A percentile compares a stretch with the other conserved stretches of the same genome.
These are phyloP conservation scores for Cyanodermella asteris DNA, from an alignment of 2,329 filamentous ascomycete species.

Conservation along the genomic window DNA sequence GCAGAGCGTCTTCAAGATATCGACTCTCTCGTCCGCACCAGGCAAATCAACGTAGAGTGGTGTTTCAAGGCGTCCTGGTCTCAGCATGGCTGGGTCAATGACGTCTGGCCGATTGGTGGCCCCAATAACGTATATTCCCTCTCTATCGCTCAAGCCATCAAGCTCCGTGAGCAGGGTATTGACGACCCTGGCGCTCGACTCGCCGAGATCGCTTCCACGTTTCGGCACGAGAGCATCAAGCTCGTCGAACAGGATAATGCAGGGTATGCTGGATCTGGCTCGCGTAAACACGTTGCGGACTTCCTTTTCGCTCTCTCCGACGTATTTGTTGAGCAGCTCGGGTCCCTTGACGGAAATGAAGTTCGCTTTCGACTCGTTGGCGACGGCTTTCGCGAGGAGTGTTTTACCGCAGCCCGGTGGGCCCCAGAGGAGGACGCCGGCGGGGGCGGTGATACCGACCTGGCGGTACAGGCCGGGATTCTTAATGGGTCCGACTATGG, in stretches of 20 bases:
- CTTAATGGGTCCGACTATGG: conserved; percentile 78
- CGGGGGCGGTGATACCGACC: conserved; percentile 59
- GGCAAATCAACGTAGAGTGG: conserved; percentile 81
- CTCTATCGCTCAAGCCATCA: conserved; percentile 59
- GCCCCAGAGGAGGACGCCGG: conserved; percentile 85
- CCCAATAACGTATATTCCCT: conserved; percentile 81
- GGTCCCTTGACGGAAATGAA: conserved; percentile 97
- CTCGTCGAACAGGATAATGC: conserved; percentile 96
- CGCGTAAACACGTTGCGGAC: conserved; percentile 81
- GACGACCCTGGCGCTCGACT: conserved; percentile 72
- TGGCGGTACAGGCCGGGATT: conserved; percentile 53
- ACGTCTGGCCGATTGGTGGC: conserved; percentile 92
- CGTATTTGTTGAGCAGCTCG: conserved; percentile 91
- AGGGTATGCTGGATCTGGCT: conserved; percentile 67
- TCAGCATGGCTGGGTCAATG: conserved; percentile 86
- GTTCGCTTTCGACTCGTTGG: conserved; percentile 85
- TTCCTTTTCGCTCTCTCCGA: conserved; percentile 85
- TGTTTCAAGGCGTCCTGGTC: conserved; percentile 71
- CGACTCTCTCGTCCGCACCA: conserved; percentile 52
- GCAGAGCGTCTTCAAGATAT: conserved; percentile 53
- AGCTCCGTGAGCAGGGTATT: conserved; percentile 89
- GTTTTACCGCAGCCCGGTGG: conserved; percentile 95
- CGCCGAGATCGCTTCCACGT: conserved; percentile 55
- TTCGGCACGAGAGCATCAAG: conserved; percentile 78
- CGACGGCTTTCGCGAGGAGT: conserved; percentile 82